Conservation (phyloP, 805 yeast species). For the Starmerella riodocensis region DNA sequence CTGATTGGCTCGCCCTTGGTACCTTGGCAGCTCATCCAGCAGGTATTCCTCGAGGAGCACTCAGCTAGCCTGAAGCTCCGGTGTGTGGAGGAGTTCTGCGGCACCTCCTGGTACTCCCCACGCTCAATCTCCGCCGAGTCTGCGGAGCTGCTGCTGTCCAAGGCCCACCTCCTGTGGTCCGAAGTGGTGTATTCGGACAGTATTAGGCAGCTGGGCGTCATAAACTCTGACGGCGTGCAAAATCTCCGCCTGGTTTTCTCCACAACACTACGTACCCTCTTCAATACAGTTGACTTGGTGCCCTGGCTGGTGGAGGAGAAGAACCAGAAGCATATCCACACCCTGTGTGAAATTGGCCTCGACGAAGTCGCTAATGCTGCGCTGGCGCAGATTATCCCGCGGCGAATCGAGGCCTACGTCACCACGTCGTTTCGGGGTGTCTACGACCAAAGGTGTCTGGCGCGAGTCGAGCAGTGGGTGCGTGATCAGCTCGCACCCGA, state of each 20-base stretch:
- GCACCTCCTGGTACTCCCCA: too few species aligned
- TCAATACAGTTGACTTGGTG: slow-evolving; percentile 9
- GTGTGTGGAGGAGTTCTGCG: too few species aligned
- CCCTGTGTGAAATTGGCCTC: slow-evolving; percentile 18
- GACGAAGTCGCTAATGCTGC: slow-evolving; percentile 16
- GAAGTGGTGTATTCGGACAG: not conserved
- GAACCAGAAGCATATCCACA: not conserved
- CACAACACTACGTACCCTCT: slow-evolving; percentile 18
- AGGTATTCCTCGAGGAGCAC: slow-evolving; percentile 1
- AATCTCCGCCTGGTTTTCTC: slow-evolving; percentile 12
- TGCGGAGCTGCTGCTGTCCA: too few species aligned
- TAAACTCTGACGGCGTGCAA: not conserved
- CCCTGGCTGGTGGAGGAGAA: slow-evolving; percentile 1
- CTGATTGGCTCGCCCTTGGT: not conserved
- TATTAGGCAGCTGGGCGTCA: not conserved
- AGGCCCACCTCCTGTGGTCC: too few species aligned
- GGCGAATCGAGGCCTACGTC: slow-evolving; percentile 14
- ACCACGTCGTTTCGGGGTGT: slow-evolving; percentile 4
- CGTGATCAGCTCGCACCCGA: not conserved
- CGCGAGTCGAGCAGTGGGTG: slow-evolving; percentile 6
- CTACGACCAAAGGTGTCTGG: slow-evolving; percentile 6
- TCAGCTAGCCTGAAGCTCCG: too few species aligned
- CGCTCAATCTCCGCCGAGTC: too few species aligned
- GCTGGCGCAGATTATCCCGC: slow-evolving; percentile 17
- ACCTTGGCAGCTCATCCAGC: not conserved